Percentiles rank a stretch among this genome's conserved stretches.
These are phyloP conservation scores for Friedmanniomyces endolithicus DNA, from an alignment of 495 filamentous ascomycete species.

Conservation along the genomic window DNA sequence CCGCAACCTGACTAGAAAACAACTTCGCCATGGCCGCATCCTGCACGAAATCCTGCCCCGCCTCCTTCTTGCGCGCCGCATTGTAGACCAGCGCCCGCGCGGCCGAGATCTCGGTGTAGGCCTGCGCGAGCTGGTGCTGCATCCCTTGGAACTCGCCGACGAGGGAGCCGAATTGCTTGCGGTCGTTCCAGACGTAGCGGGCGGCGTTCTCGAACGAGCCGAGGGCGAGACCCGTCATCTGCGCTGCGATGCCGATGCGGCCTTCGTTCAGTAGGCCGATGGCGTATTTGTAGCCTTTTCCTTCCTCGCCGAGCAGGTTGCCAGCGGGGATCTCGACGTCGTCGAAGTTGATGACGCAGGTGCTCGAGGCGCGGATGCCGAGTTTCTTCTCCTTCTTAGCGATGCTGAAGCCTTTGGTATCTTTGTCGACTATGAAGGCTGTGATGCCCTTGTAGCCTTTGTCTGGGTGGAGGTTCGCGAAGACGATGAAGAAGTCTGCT, in stretches of 20 bases:
- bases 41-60: conserved; percentile 82
- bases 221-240: conserved; percentile 95
- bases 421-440: conserved; percentile 89
- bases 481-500: conserved; percentile 91
- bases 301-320: conserved; percentile 76
- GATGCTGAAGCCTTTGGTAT: conserved; percentile 76
- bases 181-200: conserved; percentile 88
- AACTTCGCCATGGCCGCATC: conserved; percentile 99
- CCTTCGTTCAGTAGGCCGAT: conserved; percentile 96
- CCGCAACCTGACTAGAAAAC: conserved; percentile 85
- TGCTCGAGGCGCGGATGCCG: conserved; percentile 87
- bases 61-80: conserved; percentile 94
- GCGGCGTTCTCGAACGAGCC: conserved; percentile 95
- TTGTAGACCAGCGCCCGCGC: conserved; percentile 92
- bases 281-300: conserved; percentile 94
- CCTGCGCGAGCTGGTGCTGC: conserved; percentile 97
- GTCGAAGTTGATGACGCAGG: conserved; percentile 94
- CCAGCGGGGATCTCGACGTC: conserved; percentile 81
- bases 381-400: conserved; percentile 99
- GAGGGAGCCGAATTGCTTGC: conserved; percentile 87
- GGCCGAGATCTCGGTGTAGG: conserved; percentile 83
- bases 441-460: conserved; percentile 93
- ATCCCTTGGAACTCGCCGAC: conserved; percentile 97
- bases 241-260: conserved; percentile 91
- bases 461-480: conserved; percentile 78